Evolutionary conservation across 2,329 filamentous ascomycete species (phyloP), one percentile per base, ranked within the genome.

Genomic region (Pleoardoris graminearum): DNA sequence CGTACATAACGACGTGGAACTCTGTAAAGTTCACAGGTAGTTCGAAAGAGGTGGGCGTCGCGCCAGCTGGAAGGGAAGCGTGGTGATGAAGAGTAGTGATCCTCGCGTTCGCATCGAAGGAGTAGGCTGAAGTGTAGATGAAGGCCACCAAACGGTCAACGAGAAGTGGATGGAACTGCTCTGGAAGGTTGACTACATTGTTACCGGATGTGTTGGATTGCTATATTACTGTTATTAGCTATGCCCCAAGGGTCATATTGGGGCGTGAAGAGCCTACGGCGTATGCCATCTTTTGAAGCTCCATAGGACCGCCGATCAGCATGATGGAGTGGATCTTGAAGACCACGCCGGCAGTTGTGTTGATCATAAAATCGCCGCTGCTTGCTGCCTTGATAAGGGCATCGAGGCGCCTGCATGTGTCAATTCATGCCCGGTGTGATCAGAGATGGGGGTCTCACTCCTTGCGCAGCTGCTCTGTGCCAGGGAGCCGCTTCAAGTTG

Each of bases 51-150:
- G 5, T 45, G 32, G 8, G 38, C 21, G 27, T 48, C 8, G 22
- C 16, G 23, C 16, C 23, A 7, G n/a, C 3, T 2, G 46, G 46
- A 17, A 48, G 22, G 16, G 23, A n/a, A 16, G 23, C 47, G 27
- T 51, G 25, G 51, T 54, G 47, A 5, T 38, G 33, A 14, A 51
- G 47, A 29, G 49, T 49, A 19, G 23, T 42, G 36, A 39, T 43
- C 21, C 29, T 32, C 22, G 44, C 29, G 17, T 37, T 11, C 2
- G 46, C 21, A n/a, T 36, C 33, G 43, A 47, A 27, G n/a, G 37
- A 19, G 41, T 61, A 61, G 23, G 55, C 45, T 2, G 48, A 51
- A 5, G 49, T 59, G 41, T 61, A 61, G 16, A 61, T 45, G 45
- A 61, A 59, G 11, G 16, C 48, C 44, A 61, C 54, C 22, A 59